phyloP scores from a whole-genome alignment of 176 grass and related monocot genomes.

The Juncus effusus region DNA sequence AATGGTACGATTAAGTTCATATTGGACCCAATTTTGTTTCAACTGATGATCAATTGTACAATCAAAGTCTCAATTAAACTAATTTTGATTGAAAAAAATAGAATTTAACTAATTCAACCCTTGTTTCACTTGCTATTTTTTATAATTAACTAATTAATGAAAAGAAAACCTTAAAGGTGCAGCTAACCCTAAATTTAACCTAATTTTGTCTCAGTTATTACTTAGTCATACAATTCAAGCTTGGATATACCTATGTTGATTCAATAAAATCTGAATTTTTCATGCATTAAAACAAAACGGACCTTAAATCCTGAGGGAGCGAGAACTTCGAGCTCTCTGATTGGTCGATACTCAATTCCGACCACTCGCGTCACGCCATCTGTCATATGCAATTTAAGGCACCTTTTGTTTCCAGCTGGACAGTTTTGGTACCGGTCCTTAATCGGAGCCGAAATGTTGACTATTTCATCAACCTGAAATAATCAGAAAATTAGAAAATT shows the following conservation, averaged over 20 bases:
- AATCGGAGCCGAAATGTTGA: constrained; percentile 70
- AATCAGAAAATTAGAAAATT: constrained; percentile 8
- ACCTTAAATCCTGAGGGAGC: constrained; percentile 93
- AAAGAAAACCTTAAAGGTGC: no score
- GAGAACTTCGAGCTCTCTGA: constrained; percentile 79
- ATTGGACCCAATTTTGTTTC: no score
- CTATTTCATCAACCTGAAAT: constrained; percentile 85
- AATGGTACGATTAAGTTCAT: no score
- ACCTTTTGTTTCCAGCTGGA: constrained; percentile 60
- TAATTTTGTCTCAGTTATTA: background rate
- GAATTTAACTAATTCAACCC: no score
- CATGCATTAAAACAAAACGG: constrained; percentile 21
- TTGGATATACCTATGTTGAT: background rate
- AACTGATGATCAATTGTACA: no score
- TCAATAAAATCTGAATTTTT: background rate
- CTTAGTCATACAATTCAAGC: background rate
- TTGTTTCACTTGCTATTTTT: no score
- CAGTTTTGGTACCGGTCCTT: constrained; percentile 69
- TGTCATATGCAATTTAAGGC: constrained; percentile 87
- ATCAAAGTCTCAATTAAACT: no score
- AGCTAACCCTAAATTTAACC: no score
- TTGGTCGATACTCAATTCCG: constrained; percentile 87
- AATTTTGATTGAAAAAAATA: no score
- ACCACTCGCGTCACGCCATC: constrained; percentile 66
- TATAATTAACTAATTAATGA: no score